Percentiles rank a stretch among this genome's conserved stretches.
phyloP scores from a whole-genome alignment of 495 filamentous ascomycete species.

The Pyrenula aspistea region DNA sequence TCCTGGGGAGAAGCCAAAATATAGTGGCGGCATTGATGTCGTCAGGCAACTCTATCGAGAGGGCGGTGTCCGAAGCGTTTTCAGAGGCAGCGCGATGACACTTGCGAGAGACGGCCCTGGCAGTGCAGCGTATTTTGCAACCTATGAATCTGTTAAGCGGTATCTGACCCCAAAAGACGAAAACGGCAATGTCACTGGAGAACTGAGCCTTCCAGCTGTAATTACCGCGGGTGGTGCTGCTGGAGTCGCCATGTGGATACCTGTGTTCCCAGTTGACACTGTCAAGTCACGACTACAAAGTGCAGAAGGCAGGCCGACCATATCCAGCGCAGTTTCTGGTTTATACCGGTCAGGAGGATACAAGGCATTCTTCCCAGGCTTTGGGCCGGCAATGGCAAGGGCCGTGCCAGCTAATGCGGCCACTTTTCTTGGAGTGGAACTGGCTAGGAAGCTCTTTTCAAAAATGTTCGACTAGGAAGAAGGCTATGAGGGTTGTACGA shows the following conservation, averaged over 20 bases:
- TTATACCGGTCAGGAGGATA: constrained; percentile 69
- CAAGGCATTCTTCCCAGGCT: constrained; percentile 95
- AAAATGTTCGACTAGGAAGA: background rate
- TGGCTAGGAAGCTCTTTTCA: constrained; percentile 49
- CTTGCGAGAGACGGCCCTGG: constrained; percentile 90
- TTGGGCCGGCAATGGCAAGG: constrained; percentile 83
- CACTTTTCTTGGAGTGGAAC: constrained; percentile 64
- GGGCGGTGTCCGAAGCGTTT: constrained; percentile 81
- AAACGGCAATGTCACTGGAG: constrained; percentile 50
- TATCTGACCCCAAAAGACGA: constrained; percentile 75
- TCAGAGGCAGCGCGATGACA: constrained; percentile 81
- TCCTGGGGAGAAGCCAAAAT: constrained; percentile 86
- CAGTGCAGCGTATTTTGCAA: constrained; percentile 88
- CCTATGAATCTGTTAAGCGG: constrained; percentile 92
- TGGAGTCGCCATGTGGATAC: constrained; percentile 97
- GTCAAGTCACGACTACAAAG: constrained; percentile 92
- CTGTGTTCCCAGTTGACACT: constrained; percentile 95
- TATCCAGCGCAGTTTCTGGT: constrained; percentile 64
- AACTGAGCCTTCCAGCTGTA: constrained; percentile 73
- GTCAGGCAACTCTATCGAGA: constrained; percentile 88
- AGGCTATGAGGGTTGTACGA: too few species aligned
- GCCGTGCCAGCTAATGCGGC: constrained; percentile 92
- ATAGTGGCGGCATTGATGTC: constrained; percentile 81
- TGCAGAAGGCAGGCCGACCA: constrained; percentile 73
- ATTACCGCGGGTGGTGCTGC: constrained; percentile 78